Conservation (phyloP, 2,329 filamentous ascomycete genomes). For the Polytolypa hystricis region DNA sequence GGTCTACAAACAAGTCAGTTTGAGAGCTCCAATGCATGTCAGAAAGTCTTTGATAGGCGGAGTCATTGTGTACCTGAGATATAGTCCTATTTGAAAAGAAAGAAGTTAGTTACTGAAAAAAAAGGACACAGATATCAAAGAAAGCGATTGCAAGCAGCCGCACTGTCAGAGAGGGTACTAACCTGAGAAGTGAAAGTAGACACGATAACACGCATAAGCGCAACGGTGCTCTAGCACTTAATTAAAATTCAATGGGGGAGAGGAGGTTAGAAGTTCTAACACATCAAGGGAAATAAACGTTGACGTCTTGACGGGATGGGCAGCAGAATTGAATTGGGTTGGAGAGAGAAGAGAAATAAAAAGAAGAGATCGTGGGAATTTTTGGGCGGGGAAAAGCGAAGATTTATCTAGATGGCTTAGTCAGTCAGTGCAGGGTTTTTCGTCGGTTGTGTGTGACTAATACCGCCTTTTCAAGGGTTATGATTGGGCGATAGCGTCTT, state of each 20-base stretch:
- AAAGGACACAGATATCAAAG: conserved; percentile 9
- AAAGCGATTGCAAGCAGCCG: conserved; percentile 11
- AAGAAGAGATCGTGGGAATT: conserved; percentile 1
- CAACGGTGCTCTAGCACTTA: conserved; percentile 38
- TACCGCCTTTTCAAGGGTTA: too few species aligned
- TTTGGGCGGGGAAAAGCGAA: background rate
- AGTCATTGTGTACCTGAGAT: conserved; percentile 45
- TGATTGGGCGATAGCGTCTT: too few species aligned
- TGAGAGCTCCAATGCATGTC: conserved; percentile 3
- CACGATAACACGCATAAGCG: conserved; percentile 76
- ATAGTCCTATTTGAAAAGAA: conserved; percentile 42
- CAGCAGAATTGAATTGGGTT: conserved; percentile 2
- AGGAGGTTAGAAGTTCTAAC: conserved; percentile 12
- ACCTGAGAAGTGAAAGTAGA: conserved; percentile 83
- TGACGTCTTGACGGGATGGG: conserved; percentile 1
- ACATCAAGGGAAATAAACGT: conserved; percentile 16
- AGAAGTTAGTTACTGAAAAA: conserved; percentile 10
- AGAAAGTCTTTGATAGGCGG: conserved; percentile 3
- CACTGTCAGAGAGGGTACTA: conserved; percentile 27
- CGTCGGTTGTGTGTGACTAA: too few species aligned
- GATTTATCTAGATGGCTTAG: background rate
- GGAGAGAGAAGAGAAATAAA: conserved; percentile 4
- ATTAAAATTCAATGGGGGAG: conserved; percentile 8
- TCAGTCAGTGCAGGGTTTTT: too few species aligned
- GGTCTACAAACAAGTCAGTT: conserved; percentile 36